Base-by-base conservation (phyloP, 495 filamentous ascomycete genomes). In the Penicillium soppii region DNA sequence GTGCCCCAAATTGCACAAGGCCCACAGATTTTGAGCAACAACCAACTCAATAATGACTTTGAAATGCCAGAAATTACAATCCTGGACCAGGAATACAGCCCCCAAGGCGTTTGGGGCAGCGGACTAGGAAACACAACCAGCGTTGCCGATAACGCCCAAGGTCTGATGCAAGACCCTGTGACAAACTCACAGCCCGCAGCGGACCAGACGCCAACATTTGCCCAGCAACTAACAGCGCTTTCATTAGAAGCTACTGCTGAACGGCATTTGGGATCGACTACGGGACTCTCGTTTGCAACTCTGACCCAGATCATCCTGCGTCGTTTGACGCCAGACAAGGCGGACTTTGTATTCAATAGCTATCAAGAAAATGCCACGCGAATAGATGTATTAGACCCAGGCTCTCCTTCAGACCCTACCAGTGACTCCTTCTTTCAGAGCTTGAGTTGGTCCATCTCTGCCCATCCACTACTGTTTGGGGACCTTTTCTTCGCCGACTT, bases 301-400 rank as follows among this genome's bases (percentile, higher is more conserved):
- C 59, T 74, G n/a, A 72, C 67, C 2, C 66, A 72, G 19, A 54
- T 61, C 1, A 63, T 81, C 9, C 63, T 79, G 0, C 58, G 63
- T 7, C 69, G 69, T n/a, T 56, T 81, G 17, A 75, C 76, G 7
- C 75, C 77, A 8, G 66, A 71, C 37, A 69, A 70, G 48, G 70
- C 74, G 16, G 69, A 61, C 10, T 73, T 73, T 32, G 56, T 72
- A 8, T 73, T 73, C 40, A 50, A 59, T 10, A 49, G 50, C 1
- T 56, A 61, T 17, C 50, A 53, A 12, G 44, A 53, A n/a, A 52
- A 50, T 8, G 15, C 13, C 8, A 16, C 39, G 1, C 7, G 16
- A 10, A 9, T 5, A 1, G 7, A 10, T 4, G 7, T 12, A 9
- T 7, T 48, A 20, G 25, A 27, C 26, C 12, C 30, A 43, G 13